Conservation (phyloP, 805 yeast genomes). For the Metschnikowia anglica region DNA sequence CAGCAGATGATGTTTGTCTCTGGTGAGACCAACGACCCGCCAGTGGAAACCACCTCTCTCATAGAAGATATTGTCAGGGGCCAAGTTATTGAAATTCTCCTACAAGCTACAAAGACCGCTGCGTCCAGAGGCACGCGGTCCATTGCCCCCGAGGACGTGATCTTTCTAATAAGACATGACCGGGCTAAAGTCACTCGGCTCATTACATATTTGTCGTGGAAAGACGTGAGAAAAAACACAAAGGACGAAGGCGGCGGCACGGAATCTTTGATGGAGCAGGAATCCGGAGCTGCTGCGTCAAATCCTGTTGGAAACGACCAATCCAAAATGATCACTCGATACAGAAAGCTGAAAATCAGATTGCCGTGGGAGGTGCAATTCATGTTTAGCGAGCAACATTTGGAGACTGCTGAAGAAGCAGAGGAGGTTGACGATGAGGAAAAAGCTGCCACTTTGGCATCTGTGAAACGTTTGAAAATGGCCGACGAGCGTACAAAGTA, state of each 20-base stretch:
- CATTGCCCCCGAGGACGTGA: conserved; percentile 89
- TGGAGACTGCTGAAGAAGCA: conserved; percentile 62
- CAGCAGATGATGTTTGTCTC: conserved; percentile 98
- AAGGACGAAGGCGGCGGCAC: conserved; percentile 54
- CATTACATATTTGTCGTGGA: conserved; percentile 92
- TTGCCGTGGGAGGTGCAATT: conserved; percentile 95
- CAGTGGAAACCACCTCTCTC: conserved; percentile 84
- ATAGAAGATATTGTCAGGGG: conserved; percentile 94
- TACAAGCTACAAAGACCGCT: conserved; percentile 78
- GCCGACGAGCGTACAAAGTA: conserved; percentile 92
- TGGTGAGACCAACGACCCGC: conserved; percentile 94
- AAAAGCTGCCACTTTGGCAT: conserved; percentile 82
- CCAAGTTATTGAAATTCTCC: conserved; percentile 83
- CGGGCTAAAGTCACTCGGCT: conserved; percentile 89
- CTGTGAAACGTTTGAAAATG: conserved; percentile 81
- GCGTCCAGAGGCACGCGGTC: conserved; percentile 76
- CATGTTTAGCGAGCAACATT: conserved; percentile 88
- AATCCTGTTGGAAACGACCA: conserved; percentile 35
- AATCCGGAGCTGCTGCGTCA: conserved; percentile 41
- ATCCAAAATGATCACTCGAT: conserved; percentile 45
- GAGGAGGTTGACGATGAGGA: conserved; percentile 81
- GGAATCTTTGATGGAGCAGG: conserved; percentile 51
- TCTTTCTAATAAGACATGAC: conserved; percentile 88
- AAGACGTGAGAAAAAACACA: conserved; percentile 85
- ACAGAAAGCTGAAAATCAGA: conserved; percentile 74